phyloP scores from a whole-genome alignment of 2,329 filamentous ascomycete species.

The Fusarium fujikuroi region DNA sequence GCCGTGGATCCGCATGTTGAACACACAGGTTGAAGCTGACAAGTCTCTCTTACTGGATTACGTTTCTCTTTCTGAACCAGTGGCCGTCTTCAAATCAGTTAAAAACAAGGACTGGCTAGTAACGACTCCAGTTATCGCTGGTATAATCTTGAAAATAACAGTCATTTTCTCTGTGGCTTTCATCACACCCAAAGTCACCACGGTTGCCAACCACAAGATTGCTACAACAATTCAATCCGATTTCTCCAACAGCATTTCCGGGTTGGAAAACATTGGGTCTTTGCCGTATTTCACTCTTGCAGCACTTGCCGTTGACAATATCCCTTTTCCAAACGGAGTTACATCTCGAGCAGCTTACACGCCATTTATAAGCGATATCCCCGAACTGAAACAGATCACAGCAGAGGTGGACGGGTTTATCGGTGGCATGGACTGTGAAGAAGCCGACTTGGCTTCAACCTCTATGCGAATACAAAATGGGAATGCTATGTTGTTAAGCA shows the following conservation, averaged over 20 bases:
- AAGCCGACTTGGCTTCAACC: slow-evolving; percentile 41
- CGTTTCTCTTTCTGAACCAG: slow-evolving; percentile 45
- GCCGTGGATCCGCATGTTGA: slow-evolving; percentile 52
- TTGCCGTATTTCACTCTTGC: slow-evolving; percentile 50
- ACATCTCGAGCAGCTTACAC: slow-evolving; percentile 50
- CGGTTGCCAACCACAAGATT: slow-evolving; percentile 38
- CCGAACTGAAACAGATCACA: slow-evolving; percentile 40
- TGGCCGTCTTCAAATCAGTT: slow-evolving; percentile 44
- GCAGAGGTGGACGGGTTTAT: slow-evolving; percentile 51
- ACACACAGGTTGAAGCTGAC: slow-evolving; percentile 44
- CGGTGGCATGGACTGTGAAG: slow-evolving; percentile 47
- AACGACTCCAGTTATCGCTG: slow-evolving; percentile 38
- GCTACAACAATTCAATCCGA: slow-evolving; percentile 42
- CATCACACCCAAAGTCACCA: slow-evolving; percentile 48
- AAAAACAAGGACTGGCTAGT: slow-evolving; percentile 52
- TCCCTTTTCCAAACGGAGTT: slow-evolving; percentile 48
- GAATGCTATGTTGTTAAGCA: slow-evolving; percentile 41
- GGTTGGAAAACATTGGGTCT: slow-evolving; percentile 39
- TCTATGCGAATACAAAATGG: slow-evolving; percentile 35
- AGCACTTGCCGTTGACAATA: slow-evolving; percentile 45
- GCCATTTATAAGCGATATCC: slow-evolving; percentile 44
- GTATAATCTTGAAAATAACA: slow-evolving; percentile 48
- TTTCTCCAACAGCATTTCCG: slow-evolving; percentile 45
- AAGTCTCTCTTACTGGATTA: slow-evolving; percentile 53
- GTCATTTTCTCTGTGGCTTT: slow-evolving; percentile 52